These are phyloP conservation scores for Dactylellina cionopaga DNA, from an alignment of 2,329 filamentous ascomycete species.

Conservation along the genomic window DNA sequence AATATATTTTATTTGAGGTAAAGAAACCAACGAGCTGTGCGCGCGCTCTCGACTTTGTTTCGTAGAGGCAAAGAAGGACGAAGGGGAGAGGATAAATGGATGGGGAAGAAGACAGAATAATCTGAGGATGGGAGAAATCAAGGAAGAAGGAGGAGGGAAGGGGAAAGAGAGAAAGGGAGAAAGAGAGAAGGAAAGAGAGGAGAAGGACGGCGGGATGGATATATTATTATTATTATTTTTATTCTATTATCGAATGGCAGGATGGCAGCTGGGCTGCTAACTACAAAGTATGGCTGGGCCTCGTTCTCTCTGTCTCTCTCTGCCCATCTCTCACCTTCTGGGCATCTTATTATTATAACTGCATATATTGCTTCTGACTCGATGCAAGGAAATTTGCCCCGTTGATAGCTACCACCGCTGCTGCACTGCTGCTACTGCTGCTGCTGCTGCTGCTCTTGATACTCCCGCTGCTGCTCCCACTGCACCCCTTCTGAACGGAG, in stretches of 20 bases:
- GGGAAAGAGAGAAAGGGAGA: conserved; percentile 56
- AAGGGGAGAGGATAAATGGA: conserved; percentile 55
- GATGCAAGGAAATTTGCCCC: conserved; percentile 35
- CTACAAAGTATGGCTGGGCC: conserved; percentile 13
- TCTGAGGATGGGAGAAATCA: conserved; percentile 23
- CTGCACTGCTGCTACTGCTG: background rate
- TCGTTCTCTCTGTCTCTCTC: too few species aligned
- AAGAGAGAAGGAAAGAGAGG: conserved; percentile 55
- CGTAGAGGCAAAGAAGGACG: conserved; percentile 42
- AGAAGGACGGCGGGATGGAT: too few species aligned
- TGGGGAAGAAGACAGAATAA: conserved; percentile 57
- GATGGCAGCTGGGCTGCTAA: too few species aligned
- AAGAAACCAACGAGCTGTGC: conserved; percentile 1
- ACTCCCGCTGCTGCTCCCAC: too few species aligned
- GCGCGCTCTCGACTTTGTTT: conserved; percentile 1
- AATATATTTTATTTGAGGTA: background rate
- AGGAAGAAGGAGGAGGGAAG: background rate
- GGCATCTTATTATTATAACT: conserved; percentile 51
- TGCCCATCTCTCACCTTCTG: too few species aligned
- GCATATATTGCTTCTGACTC: conserved; percentile 43
- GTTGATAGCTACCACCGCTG: conserved; percentile 30
- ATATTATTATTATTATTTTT: too few species aligned
- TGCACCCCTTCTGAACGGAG: too few species aligned
- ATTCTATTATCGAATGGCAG: too few species aligned
- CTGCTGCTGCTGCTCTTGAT: background rate